Percentiles rank a stretch among this genome's conserved stretches.
phyloP scores from a whole-genome alignment of 805 yeast species.

The Candida sakaeoensis region DNA sequence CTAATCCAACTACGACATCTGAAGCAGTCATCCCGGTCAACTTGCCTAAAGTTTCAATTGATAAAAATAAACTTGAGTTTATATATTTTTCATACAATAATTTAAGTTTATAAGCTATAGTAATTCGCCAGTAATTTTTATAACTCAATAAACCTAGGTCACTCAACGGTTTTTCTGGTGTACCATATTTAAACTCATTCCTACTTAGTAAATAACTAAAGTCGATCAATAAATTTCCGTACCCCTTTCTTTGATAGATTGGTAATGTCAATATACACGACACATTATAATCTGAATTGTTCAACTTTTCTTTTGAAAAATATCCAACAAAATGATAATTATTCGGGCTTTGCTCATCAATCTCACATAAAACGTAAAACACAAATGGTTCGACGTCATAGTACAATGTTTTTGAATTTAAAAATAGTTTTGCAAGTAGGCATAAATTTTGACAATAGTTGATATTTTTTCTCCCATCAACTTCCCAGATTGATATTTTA shows the following conservation, averaged over 20 bases:
- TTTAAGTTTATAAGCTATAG: constrained; percentile 50
- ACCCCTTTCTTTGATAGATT: constrained; percentile 80
- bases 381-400: constrained; percentile 95
- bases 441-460: constrained; percentile 88
- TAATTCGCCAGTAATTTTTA: constrained; percentile 78
- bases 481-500: constrained; percentile 41
- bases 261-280: constrained; percentile 92
- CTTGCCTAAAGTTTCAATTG: constrained; percentile 61
- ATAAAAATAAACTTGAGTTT: constrained; percentile 18
- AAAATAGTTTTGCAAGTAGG: constrained; percentile 79
- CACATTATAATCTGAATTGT: constrained; percentile 73
- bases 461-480: constrained; percentile 79
- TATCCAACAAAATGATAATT: constrained; percentile 85
- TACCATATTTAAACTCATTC: constrained; percentile 75
- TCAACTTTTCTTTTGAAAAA: constrained; percentile 83
- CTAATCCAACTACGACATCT: constrained; percentile 85
- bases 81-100: constrained; percentile 20
- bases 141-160: constrained; percentile 84
- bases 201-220: constrained; percentile 80
- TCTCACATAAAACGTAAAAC: constrained; percentile 80
- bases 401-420: constrained; percentile 87
- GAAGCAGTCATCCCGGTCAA: constrained; percentile 83
- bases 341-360: constrained; percentile 40
- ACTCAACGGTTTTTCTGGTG: constrained; percentile 93
- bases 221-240: constrained; percentile 83